Evolutionary conservation across 768 basidiomycete genomes (phyloP).

Genomic region (Naganishia onofrii): DNA sequence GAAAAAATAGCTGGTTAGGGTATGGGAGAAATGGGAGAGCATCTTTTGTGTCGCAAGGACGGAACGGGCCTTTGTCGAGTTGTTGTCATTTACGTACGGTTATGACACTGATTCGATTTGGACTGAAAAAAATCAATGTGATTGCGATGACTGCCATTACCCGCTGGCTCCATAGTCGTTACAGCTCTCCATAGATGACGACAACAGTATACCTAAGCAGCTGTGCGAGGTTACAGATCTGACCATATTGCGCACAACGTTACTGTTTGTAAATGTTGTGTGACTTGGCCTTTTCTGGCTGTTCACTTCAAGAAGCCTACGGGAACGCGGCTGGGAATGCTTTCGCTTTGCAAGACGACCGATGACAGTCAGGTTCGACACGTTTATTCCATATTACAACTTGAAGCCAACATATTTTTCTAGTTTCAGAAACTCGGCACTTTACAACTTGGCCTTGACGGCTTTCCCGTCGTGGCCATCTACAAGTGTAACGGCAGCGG

Average conservation of each 20-base stretch:
- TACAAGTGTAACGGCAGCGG: slow-evolving; percentile 75
- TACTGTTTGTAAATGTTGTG: no score
- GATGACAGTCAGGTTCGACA: not conserved
- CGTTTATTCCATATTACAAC: slow-evolving; percentile 21
- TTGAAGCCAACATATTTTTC: not conserved
- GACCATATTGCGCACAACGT: no score
- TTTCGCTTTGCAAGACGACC: no score
- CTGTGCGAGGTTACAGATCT: no score
- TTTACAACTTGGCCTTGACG: slow-evolving; percentile 56
- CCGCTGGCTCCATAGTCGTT: not conserved
- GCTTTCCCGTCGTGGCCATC: slow-evolving; percentile 44
- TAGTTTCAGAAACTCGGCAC: not conserved
- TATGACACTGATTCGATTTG: slow-evolving; percentile 16
- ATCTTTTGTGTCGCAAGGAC: slow-evolving; percentile 7
- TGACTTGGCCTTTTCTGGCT: no score
- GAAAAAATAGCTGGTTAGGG: slow-evolving; percentile 19
- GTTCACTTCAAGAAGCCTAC: no score
- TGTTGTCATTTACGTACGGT: slow-evolving; percentile 23
- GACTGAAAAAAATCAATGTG: slow-evolving; percentile 14
- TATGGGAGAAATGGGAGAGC: slow-evolving; percentile 1
- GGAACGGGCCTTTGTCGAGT: slow-evolving; percentile 16
- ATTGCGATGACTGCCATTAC: not conserved
- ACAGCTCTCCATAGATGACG: not conserved
- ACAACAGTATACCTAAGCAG: no score
- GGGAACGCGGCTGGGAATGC: no score